These are phyloP conservation scores for Aquilaria sinensis DNA, from an alignment of 345 rosid species.

Conservation along the genomic window DNA sequence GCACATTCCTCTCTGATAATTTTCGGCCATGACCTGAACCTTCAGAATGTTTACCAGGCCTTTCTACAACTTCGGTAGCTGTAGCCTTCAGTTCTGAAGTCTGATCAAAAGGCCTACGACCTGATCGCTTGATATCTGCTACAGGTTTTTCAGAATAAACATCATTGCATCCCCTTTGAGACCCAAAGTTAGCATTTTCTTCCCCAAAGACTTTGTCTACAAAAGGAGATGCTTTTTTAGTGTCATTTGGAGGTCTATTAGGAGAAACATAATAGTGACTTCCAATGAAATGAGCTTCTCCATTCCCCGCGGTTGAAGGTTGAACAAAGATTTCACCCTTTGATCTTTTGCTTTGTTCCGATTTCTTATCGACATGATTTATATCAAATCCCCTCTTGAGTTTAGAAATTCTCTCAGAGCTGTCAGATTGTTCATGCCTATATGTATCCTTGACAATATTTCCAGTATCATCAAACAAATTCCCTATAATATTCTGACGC, in stretches of 20 bases:
- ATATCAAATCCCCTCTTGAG: conserved; percentile 39
- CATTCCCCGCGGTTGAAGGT: conserved; percentile 33
- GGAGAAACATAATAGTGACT: conserved; percentile 29
- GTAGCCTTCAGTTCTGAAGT: conserved; percentile 27
- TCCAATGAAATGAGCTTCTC: conserved; percentile 31
- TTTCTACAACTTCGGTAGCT: conserved; percentile 31
- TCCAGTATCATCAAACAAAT: conserved; percentile 72
- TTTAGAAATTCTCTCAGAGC: conserved; percentile 41
- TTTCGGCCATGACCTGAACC: conserved; percentile 38
- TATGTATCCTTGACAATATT: conserved; percentile 30
- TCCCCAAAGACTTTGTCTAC: conserved; percentile 35
- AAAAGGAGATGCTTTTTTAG: conserved; percentile 28
- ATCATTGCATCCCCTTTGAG: conserved; percentile 34
- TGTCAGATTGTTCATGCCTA: conserved; percentile 44
- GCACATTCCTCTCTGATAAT: conserved; percentile 34
- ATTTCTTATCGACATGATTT: conserved; percentile 37
- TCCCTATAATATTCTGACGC: conserved; percentile 65
- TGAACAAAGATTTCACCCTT: conserved; percentile 46
- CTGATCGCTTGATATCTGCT: conserved; percentile 35
- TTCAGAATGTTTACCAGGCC: conserved; percentile 35
- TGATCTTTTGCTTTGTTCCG: conserved; percentile 40
- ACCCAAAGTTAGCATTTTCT: conserved; percentile 26
- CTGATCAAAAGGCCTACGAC: conserved; percentile 35
- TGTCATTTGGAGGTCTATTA: conserved; percentile 25
- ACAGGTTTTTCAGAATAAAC: conserved; percentile 39